Conservation (phyloP, 2,329 filamentous ascomycete genomes). For the Whalleya microplaca region DNA sequence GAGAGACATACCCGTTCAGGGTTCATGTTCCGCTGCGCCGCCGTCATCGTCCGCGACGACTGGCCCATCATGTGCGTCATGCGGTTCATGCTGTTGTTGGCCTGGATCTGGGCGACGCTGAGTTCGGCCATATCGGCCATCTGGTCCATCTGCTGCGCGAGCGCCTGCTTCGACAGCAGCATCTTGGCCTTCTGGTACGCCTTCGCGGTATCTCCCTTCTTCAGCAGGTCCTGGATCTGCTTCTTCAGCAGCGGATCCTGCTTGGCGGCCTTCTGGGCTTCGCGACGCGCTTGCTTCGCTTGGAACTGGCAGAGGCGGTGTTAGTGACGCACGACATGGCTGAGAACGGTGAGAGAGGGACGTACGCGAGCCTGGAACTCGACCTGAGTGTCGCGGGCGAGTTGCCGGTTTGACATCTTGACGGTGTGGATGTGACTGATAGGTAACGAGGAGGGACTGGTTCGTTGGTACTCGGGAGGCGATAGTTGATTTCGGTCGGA, state of each 20-base stretch:
- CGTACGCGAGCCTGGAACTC: constrained; percentile 63
- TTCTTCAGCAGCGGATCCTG: constrained; percentile 64
- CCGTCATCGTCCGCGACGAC: constrained; percentile 61
- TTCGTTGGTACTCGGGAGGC: background rate
- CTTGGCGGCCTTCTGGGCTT: constrained; percentile 63
- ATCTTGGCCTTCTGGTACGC: constrained; percentile 67
- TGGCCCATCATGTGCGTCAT: constrained; percentile 68
- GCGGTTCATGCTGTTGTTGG: constrained; percentile 67
- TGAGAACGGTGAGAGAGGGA: constrained; percentile 3
- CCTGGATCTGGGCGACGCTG: constrained; percentile 63
- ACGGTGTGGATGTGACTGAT: background rate
- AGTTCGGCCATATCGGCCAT: constrained; percentile 68
- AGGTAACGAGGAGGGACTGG: background rate
- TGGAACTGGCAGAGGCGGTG: constrained; percentile 49
- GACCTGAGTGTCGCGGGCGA: constrained; percentile 63
- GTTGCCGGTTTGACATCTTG: constrained; percentile 62
- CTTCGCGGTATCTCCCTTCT: constrained; percentile 66
- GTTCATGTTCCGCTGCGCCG: constrained; percentile 61
- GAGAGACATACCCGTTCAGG: constrained; percentile 53
- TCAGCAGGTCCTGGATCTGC: constrained; percentile 65
- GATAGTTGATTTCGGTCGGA: background rate
- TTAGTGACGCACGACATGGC: constrained; percentile 3
- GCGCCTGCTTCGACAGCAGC: constrained; percentile 63
- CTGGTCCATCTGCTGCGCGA: constrained; percentile 66
- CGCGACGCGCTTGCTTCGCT: constrained; percentile 64